Evolutionary conservation across 805 yeast genomes (phyloP), one percentile per base, ranked within the genome.

Genomic region (Diddensiella santjacobensis): DNA sequence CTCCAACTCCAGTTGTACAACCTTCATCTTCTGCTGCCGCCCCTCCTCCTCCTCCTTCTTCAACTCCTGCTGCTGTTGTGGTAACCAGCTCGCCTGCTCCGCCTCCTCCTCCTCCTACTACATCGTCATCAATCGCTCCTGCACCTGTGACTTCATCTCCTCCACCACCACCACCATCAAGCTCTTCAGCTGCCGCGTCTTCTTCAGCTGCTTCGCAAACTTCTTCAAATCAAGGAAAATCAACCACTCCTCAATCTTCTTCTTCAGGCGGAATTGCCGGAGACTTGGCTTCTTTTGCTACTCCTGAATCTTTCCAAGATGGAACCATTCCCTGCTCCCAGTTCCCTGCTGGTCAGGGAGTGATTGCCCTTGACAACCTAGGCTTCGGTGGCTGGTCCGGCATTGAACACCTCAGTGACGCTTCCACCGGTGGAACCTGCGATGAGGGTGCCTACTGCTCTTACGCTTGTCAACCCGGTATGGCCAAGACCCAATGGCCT

Each of bases 401-500:
- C 61, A 75, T 87, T 63, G 79, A 81, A 71, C 64, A 58, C 57
- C 60, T 66, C 63, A 72, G 76, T 63, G 67, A 70, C 48, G 75
- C 78, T 55, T 78, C 87, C 53, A 75, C 84, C 45, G 73, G 77
- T 48, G 67, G 73, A 42, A 62, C 77, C 41, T 91, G 99, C 77
- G 67, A 73, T 54, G 96, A 90, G 59, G 98, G 97, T 50, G 79
- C 79, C 62, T 88, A 87, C 81, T 91, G 99, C 74, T 91, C 98
- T 51, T 91, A 91, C 71, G 96, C 98, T 51, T 91, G 99, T 76
- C 95, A 89, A 75, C 81, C 96, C 38, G 99, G 98, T 79, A 87
- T 88, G 96, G 87, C 97, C 63, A 91, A 91, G 81, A 88, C 97
- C 48, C 99, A 91, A 75, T 91, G 95, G 96, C 98, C 98, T 55